Evolutionary conservation across 257 asterid genomes (phyloP), one percentile per base, ranked within the genome.

Genomic region (Nicotiana sylvestris): DNA sequence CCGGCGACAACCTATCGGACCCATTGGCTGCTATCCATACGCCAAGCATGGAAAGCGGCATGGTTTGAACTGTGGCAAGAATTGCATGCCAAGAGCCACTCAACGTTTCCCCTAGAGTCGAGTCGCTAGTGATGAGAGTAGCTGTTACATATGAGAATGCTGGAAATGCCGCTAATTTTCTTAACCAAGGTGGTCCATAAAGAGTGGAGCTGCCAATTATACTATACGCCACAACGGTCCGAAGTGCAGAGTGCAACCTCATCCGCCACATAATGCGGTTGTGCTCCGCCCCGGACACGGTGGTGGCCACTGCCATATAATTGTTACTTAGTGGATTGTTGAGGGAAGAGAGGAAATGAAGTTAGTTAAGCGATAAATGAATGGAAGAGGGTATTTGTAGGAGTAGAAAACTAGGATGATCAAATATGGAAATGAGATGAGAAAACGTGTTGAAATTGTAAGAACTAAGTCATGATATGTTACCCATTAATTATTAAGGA

Each of bases 31-130:
- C 88, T n/a, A 78, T 0, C 88, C 89, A 77, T 56, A 89, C 66
- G 46, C 72, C 33, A 35, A 88, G 77, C 80, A 90, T 56, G 70
- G 92, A 87, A 1, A 87, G 80, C 66, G 92, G 93, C 78, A 90
- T 49, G 68, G 92, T 94, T 76, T 87, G 92, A 16, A 76, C 77
- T 30, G 92, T 87, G 53, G 93, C 93, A 17, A 43, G 82, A 0
- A 86, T 5, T 27, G 93, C 96, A 57, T 89, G 87, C 90, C 96
- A 93, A 33, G 90, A 86, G 11, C 96, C 92, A 21, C 87, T 76
- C 27, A 90, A 9, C 4, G 91, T 60, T 69, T 90, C 92, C 1
- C 97, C 95, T 0, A 91, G 83, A 2, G 89, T 72, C 2, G 96
- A 91, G 6, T 90, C 93, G 2, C 89, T 69, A 0, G 86, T 90